Percentiles rank a stretch among this genome's conserved stretches.
Conservation (phyloP, 2,329 filamentous ascomycete species). For the Pseudogymnoascus sp. region DNA sequence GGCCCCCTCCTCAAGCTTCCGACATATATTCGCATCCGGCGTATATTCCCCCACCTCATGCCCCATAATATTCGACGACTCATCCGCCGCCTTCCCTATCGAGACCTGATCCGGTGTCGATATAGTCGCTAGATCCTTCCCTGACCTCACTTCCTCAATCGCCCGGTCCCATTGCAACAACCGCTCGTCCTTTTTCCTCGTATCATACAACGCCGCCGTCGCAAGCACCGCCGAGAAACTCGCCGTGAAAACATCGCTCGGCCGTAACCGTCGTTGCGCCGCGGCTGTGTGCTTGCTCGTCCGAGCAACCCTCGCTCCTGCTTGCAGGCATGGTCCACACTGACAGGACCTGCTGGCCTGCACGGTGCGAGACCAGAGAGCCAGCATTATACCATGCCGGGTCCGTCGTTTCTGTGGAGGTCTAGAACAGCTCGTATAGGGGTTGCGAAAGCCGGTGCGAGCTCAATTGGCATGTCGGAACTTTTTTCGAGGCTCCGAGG, state of each 20-base stretch:
- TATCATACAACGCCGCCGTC: constrained; percentile 55
- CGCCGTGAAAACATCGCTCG: constrained; percentile 52
- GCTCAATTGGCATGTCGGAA: neutral
- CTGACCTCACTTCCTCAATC: constrained; percentile 43
- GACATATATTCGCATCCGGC: constrained; percentile 3
- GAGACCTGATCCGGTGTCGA: neutral
- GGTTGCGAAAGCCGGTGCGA: neutral
- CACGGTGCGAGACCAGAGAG: constrained; percentile 58
- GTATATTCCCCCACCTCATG: neutral
- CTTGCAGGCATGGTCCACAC: constrained; percentile 52
- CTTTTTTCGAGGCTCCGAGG: neutral
- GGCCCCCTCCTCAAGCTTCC: neutral
- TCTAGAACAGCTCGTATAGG: neutral
- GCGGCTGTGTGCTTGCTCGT: constrained; percentile 42
- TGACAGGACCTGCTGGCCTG: constrained; percentile 52
- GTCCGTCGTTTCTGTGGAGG: constrained; percentile 11
- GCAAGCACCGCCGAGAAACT: constrained; percentile 61
- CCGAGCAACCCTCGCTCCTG: constrained; percentile 30
- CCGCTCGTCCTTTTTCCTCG: constrained; percentile 47
- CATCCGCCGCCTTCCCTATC: constrained; percentile 8
- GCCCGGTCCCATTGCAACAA: constrained; percentile 53
- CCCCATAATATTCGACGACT: constrained; percentile 5
- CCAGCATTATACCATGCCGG: constrained; percentile 46
- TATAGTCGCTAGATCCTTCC: constrained; percentile 8
- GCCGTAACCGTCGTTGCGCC: constrained; percentile 40